Evolutionary conservation across 768 basidiomycete species (phyloP).

Genomic region (Phylloporus sp.): DNA sequence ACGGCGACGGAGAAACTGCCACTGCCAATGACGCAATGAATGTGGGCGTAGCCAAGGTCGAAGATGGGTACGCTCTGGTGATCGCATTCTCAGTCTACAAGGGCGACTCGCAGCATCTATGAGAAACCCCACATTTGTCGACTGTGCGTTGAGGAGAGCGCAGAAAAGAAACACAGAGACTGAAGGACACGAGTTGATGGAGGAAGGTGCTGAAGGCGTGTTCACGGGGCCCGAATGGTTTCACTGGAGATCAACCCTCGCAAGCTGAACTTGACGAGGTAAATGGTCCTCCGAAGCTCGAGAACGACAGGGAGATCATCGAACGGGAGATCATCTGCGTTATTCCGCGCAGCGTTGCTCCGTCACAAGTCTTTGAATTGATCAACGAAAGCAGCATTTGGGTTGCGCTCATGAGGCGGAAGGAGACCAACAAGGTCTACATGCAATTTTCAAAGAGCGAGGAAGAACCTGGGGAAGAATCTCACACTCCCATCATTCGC

Average conservation of each 20-base stretch:
- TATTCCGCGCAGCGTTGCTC: not conserved
- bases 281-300: not conserved
- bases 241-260: not conserved
- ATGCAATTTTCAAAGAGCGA: too few relatives aligned
- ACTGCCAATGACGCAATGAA: not conserved
- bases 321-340: constrained; percentile 15
- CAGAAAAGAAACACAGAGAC: constrained; percentile 17
- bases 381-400: too few relatives aligned
- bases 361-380: too few relatives aligned
- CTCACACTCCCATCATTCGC: too few relatives aligned
- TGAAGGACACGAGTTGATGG: constrained; percentile 24
- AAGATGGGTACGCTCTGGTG: not conserved
- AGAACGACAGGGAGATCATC: constrained; percentile 10
- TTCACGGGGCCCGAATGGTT: constrained; percentile 10
- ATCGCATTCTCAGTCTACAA: constrained; percentile 23
- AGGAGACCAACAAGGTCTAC: too few relatives aligned
- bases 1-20: not conserved
- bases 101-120: constrained; percentile 42
- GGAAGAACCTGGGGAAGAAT: too few relatives aligned
- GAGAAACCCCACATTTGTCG: constrained; percentile 34
- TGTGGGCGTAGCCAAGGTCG: not conserved
- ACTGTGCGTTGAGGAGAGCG: constrained; percentile 34
- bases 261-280: constrained; percentile 1
- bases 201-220: constrained; percentile 10
- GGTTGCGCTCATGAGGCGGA: too few relatives aligned